Evolutionary conservation across 441 rosid genomes (phyloP).

Genomic region (Dalechampia spathulata): DNA sequence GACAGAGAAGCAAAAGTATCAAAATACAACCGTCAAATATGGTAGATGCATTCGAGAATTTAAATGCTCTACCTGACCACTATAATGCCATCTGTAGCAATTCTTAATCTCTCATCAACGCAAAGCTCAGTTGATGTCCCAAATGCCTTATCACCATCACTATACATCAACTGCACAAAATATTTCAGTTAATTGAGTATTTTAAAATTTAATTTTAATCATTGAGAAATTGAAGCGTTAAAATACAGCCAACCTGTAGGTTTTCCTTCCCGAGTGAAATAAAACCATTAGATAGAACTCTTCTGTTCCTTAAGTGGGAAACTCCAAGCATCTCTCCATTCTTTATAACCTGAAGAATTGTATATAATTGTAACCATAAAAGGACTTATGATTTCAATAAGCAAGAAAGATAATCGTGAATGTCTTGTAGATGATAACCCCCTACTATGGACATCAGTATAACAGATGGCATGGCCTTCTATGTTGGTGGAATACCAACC

Average conservation of each 20-base stretch:
- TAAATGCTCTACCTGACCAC: conserved; percentile 58
- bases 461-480: not conserved
- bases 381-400: not conserved
- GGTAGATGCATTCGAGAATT: not conserved
- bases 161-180: conserved; percentile 79
- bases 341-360: conserved; percentile 73
- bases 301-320: conserved; percentile 89
- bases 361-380: not conserved
- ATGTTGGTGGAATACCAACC: not conserved
- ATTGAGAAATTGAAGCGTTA: conserved; percentile 11
- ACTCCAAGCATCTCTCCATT: conserved; percentile 99
- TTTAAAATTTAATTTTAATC: conserved; percentile 14
- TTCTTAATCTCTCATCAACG: conserved; percentile 81
- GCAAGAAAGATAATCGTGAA: not conserved
- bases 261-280: conserved; percentile 87
- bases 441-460: not conserved
- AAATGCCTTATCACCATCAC: conserved; percentile 95
- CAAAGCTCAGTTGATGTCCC: conserved; percentile 95
- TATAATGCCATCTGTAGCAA: conserved; percentile 91
- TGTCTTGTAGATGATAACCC: not conserved
- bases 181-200: conserved; percentile 16
- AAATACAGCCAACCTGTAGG: conserved; percentile 57
- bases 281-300: conserved; percentile 92
- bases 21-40: conserved; percentile 1
- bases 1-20: conserved; percentile 23